Percentiles rank a stretch among this genome's conserved stretches.
Conservation (phyloP, 2,329 filamentous ascomycete genomes). For the Boeremia lycopersici region DNA sequence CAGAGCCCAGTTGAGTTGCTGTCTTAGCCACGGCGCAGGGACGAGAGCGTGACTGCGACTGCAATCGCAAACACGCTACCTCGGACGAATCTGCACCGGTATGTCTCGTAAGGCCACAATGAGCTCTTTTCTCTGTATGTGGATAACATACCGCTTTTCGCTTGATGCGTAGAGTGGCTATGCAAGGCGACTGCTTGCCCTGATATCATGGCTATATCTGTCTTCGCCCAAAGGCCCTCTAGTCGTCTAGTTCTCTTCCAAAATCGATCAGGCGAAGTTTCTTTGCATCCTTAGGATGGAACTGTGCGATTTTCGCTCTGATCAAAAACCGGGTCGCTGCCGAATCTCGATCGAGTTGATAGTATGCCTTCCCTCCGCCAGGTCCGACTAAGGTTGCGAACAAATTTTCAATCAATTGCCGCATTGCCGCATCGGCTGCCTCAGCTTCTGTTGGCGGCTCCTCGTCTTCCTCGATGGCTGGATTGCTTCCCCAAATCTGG, state of each 20-base stretch:
- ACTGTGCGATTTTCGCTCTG: slow-evolving; percentile 61
- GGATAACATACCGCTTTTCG: too few species aligned
- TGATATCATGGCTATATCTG: too few species aligned
- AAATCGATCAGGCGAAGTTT: slow-evolving; percentile 61
- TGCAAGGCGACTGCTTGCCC: too few species aligned
- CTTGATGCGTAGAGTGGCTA: neutral
- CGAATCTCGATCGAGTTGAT: slow-evolving; percentile 56
- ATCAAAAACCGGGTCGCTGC: slow-evolving; percentile 61
- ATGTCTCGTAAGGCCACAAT: neutral
- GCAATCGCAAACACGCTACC: neutral
- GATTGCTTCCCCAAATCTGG: slow-evolving; percentile 52
- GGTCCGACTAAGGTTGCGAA: slow-evolving; percentile 50
- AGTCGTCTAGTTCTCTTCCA: slow-evolving; percentile 50
- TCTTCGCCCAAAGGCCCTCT: neutral
- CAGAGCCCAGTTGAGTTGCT: neutral
- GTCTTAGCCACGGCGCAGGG: neutral
- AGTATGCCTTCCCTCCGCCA: slow-evolving; percentile 52
- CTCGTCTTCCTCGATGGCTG: slow-evolving; percentile 28
- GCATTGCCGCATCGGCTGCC: slow-evolving; percentile 55
- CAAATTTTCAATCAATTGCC: slow-evolving; percentile 54
- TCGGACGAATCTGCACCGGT: neutral
- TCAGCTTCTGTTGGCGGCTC: slow-evolving; percentile 52
- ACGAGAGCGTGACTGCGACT: neutral
- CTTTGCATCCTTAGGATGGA: slow-evolving; percentile 60
- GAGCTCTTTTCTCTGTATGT: neutral